Evolutionary conservation across 805 yeast species (phyloP).

Genomic region (Myxozyma udenii): DNA sequence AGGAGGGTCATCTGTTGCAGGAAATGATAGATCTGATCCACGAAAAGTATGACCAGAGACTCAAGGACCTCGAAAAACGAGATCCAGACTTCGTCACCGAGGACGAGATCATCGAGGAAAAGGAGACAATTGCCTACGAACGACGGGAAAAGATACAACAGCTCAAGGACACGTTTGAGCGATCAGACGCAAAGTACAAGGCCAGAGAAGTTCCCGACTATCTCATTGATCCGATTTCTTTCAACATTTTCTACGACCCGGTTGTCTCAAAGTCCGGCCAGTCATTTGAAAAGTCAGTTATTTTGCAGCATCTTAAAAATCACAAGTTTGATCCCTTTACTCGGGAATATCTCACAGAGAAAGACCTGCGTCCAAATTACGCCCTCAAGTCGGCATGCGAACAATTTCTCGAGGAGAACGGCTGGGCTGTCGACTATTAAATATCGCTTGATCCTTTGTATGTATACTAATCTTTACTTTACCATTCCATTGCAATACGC

Average conservation of each 20-base stretch:
- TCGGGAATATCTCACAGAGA: constrained; percentile 38
- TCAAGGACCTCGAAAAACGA: constrained; percentile 16
- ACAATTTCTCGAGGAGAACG: constrained; percentile 30
- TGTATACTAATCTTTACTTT: not conserved
- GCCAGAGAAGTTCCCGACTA: constrained; percentile 40
- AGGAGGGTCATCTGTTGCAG: constrained; percentile 29
- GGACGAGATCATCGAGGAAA: constrained; percentile 30
- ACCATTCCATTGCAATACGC: not conserved
- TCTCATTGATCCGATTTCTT: constrained; percentile 44
- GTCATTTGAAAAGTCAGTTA: constrained; percentile 43
- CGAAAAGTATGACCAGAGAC: constrained; percentile 9
- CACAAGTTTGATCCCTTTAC: constrained; percentile 45
- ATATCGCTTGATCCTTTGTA: not conserved
- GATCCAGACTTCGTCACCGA: constrained; percentile 7
- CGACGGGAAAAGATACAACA: constrained; percentile 27
- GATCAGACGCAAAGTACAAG: constrained; percentile 28
- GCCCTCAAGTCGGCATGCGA: constrained; percentile 43
- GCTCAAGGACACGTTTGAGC: constrained; percentile 30
- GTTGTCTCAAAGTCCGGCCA: constrained; percentile 48
- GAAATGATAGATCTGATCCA: constrained; percentile 32
- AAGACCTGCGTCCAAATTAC: constrained; percentile 44
- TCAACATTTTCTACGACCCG: constrained; percentile 43
- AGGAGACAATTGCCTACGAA: constrained; percentile 23
- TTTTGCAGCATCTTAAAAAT: constrained; percentile 41
- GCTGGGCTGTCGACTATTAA: constrained; percentile 33